Base-by-base conservation (phyloP, 2,329 filamentous ascomycete genomes). In the Thielaviopsis euricoi region DNA sequence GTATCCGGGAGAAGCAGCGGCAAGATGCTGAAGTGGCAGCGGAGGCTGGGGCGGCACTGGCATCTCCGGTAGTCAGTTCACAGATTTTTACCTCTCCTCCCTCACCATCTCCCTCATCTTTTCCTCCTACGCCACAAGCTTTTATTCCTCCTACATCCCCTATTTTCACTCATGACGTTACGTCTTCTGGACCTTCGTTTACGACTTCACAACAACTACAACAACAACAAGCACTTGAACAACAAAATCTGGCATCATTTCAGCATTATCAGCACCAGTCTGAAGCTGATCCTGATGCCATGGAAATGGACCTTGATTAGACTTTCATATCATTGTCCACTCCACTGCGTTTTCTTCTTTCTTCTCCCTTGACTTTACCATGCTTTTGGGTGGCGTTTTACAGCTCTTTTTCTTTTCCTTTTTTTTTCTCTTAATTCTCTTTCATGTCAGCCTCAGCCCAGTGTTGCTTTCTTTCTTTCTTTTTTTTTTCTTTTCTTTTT, bases 1-100 rank as follows among this genome's bases (percentile, higher is more conserved):
- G 89, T 57, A 76, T 81, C 37, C 74, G 86, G 56, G 81, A 86
- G 63, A 71, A 67, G 67, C 79, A 82, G 65, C 73, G 70, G 60
- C 66, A 66, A 56, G 52, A 57, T 23, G 46, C 52, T n/a, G 22
- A 50, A 37, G 40, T 25, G 55, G 37, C 37, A 43, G 37, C 37
- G n/a, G 37, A 43, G 37, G 37, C 37, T n/a, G 37, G 37, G 37
- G 37, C 37, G 17, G 37, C 37, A 43, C 37, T 43, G 37, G 37
- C 37, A n/a, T 43, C 7, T 43, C 37, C 37, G 37, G 37, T n/a
- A 43, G 37, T n/a, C 37, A 43, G 15, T 43, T 43, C 37, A 17
- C 17, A 15, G 37, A 43, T 15, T 43, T 17, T 43, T 43, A 17
- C 37, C 6, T 15, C 55, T 33, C 10, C 12, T 7, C 15, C 49